Evolutionary conservation across 2,329 filamentous ascomycete genomes (phyloP).

Genomic region (Ophiocordyceps australis): DNA sequence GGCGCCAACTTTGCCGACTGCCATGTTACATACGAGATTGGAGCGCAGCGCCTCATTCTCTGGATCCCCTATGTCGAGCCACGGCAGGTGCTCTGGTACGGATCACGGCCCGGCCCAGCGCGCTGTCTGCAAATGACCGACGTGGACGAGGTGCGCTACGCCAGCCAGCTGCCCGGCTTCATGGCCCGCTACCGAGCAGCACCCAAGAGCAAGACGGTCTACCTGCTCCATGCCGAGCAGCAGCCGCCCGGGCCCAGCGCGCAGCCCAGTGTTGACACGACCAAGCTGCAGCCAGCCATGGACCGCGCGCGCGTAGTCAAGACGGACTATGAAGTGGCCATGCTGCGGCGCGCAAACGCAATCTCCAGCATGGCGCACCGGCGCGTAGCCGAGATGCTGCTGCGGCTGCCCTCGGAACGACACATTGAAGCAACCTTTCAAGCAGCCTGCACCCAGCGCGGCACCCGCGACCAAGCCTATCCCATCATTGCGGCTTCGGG

Average conservation of each 20-base stretch:
- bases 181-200: constrained; percentile 17
- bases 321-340: constrained; percentile 65
- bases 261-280: constrained; percentile 23
- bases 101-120: constrained; percentile 37
- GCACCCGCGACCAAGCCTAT: constrained; percentile 68
- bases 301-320: constrained; percentile 70
- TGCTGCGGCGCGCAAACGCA: constrained; percentile 65
- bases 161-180: constrained; percentile 28
- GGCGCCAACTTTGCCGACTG: constrained; percentile 36
- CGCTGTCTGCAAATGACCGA: constrained; percentile 46
- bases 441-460: constrained; percentile 50
- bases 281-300: constrained; percentile 49
- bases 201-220: constrained; percentile 19
- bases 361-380: constrained; percentile 66
- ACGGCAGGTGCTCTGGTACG: constrained; percentile 43
- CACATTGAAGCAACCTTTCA: constrained; percentile 69
- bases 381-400: constrained; percentile 47
- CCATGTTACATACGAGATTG: constrained; percentile 37
- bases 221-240: constrained; percentile 30
- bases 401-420: constrained; percentile 53
- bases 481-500: constrained; percentile 77
- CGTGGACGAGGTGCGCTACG: constrained; percentile 52
- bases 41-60: constrained; percentile 43
- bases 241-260: constrained; percentile 5
- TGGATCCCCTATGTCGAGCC: constrained; percentile 57